These are phyloP conservation scores for Aphanomyces stellatus DNA, from an alignment of 352 stramenopile genomes.

Conservation along the genomic window DNA sequence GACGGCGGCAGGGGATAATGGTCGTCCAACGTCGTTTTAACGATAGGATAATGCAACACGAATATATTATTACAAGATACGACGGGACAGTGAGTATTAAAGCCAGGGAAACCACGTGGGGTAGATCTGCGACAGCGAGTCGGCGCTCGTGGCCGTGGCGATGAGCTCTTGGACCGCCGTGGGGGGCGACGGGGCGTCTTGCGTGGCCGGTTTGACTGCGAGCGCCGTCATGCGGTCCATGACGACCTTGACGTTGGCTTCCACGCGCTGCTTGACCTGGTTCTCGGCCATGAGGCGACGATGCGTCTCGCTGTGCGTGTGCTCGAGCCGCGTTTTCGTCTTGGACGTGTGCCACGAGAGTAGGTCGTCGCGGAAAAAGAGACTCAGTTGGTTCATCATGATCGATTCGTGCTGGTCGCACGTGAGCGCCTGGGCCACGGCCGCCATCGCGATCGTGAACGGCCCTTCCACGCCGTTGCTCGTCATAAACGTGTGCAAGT, in stretches of 20 bases:
- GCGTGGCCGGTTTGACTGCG: slow-evolving; percentile 38
- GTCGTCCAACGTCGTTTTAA: no score
- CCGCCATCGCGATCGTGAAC: slow-evolving; percentile 78
- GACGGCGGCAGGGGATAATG: no score
- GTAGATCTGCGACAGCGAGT: slow-evolving; percentile 79
- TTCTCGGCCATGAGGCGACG: slow-evolving; percentile 34
- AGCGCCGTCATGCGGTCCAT: slow-evolving; percentile 70
- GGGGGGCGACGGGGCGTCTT: slow-evolving; percentile 29
- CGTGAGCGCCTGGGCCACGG: slow-evolving; percentile 71
- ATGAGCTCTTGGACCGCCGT: slow-evolving; percentile 60
- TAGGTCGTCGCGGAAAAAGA: slow-evolving; percentile 85
- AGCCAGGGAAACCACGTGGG: slow-evolving; percentile 83
- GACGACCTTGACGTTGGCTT: slow-evolving; percentile 78
- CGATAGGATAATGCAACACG: no score
- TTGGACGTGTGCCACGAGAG: slow-evolving; percentile 84
- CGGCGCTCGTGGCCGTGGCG: slow-evolving; percentile 69
- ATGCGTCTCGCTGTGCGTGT: slow-evolving; percentile 35
- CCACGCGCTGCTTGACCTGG: slow-evolving; percentile 76
- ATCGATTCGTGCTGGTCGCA: slow-evolving; percentile 60
- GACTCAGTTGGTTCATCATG: slow-evolving; percentile 73
- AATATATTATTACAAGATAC: background rate
- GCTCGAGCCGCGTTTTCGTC: slow-evolving; percentile 32
- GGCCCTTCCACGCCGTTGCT: slow-evolving; percentile 70
- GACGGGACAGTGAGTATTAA: slow-evolving; percentile 29
- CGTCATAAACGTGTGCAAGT: slow-evolving; percentile 84